phyloP scores from a whole-genome alignment of 2,329 filamentous ascomycete species.

The Verticillium isaacii region DNA sequence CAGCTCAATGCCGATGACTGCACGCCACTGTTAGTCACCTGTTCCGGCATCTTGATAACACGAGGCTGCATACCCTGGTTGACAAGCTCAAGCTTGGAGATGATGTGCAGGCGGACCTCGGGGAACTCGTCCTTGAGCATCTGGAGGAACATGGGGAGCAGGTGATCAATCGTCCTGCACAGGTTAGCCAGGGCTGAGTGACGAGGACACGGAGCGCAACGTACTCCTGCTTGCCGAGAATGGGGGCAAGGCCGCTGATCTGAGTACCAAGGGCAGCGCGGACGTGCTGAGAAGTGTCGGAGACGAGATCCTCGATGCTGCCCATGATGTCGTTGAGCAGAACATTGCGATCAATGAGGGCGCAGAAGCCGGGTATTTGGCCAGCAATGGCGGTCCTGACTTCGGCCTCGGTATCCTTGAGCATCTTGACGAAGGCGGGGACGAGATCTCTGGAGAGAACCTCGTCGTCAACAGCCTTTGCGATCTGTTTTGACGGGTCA shows the following conservation, averaged over 20 bases:
- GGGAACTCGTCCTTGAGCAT: slow-evolving; percentile 99
- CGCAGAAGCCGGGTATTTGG: slow-evolving; percentile 96
- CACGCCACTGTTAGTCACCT: slow-evolving; percentile 11
- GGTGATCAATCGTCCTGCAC: slow-evolving; percentile 82
- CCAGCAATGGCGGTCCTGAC: slow-evolving; percentile 95
- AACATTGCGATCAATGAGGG: slow-evolving; percentile 77
- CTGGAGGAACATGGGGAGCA: slow-evolving; percentile 96
- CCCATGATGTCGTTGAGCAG: slow-evolving; percentile 96
- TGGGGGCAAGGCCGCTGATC: slow-evolving; percentile 93
- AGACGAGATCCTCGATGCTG: slow-evolving; percentile 91
- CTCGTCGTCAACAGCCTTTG: slow-evolving; percentile 96
- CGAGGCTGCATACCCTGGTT: slow-evolving; percentile 68
- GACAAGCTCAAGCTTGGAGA: slow-evolving; percentile 97
- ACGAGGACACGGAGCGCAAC: slow-evolving; percentile 23
- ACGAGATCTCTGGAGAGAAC: slow-evolving; percentile 91
- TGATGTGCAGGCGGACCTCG: slow-evolving; percentile 96
- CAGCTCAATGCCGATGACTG: slow-evolving; percentile 95
- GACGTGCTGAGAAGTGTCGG: slow-evolving; percentile 94
- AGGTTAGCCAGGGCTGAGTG: background rate
- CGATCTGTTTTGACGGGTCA: slow-evolving; percentile 59
- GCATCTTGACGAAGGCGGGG: slow-evolving; percentile 91
- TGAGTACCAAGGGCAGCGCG: slow-evolving; percentile 92
- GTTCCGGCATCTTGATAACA: background rate
- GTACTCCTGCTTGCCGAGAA: slow-evolving; percentile 95
- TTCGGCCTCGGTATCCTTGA: slow-evolving; percentile 97